Conservation (phyloP, 345 rosid genomes). For the Hibiscus syriacus region DNA sequence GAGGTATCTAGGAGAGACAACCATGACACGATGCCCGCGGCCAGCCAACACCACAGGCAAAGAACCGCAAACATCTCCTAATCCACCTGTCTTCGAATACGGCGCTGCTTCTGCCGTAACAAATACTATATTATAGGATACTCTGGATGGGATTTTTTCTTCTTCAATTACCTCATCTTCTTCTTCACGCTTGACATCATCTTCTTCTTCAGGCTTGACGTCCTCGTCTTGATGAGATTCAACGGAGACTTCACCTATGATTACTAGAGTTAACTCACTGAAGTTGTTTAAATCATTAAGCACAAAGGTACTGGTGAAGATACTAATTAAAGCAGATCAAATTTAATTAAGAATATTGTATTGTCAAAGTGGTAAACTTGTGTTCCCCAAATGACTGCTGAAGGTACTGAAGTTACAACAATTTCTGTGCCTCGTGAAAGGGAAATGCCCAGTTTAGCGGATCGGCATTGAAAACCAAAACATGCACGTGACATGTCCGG, state of each 20-base stretch:
- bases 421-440: too few species aligned
- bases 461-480: neutral
- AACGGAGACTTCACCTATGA: constrained; percentile 25
- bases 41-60: constrained; percentile 73
- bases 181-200: constrained; percentile 10
- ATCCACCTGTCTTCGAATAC: constrained; percentile 90
- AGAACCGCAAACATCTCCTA: constrained; percentile 96
- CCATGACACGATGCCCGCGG: constrained; percentile 93
- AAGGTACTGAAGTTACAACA: too few species aligned
- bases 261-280: constrained; percentile 1
- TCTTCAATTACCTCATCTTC: constrained; percentile 26
- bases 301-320: neutral
- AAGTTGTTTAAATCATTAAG: too few species aligned
- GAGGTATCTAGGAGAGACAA: constrained; percentile 75
- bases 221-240: constrained; percentile 21
- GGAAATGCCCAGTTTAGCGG: neutral
- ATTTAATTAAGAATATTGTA: neutral
- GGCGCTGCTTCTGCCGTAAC: constrained; percentile 93
- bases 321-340: neutral
- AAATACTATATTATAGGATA: constrained; percentile 50
- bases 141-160: constrained; percentile 21
- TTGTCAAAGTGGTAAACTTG: neutral
- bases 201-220: too few species aligned
- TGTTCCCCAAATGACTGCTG: neutral
- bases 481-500: neutral